Conservation (phyloP, 495 filamentous ascomycete genomes). For the Durotheca rogersii region DNA sequence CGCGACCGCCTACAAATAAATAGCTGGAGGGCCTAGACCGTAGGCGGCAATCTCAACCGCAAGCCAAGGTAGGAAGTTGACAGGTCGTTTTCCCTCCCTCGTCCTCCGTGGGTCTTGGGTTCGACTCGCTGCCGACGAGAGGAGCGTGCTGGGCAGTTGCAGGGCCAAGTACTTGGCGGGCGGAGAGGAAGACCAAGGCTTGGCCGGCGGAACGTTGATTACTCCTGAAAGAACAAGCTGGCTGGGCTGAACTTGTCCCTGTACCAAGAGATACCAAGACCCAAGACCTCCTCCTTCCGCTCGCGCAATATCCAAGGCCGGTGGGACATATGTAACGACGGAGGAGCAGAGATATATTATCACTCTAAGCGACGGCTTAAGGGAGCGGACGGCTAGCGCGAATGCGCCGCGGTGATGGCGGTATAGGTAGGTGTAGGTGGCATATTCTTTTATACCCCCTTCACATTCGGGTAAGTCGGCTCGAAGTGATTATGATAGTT, state of each 20-base stretch:
- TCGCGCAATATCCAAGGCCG: constrained; percentile 6
- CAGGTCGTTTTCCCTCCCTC: background rate
- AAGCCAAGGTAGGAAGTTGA: background rate
- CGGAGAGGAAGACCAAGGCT: constrained; percentile 41
- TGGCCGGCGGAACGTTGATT: constrained; percentile 32
- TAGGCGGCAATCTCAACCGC: too few species aligned
- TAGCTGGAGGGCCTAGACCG: too few species aligned
- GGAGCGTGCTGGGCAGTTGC: constrained; percentile 13
- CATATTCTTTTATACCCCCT: too few species aligned
- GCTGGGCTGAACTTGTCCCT: constrained; percentile 14
- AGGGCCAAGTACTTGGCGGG: constrained; percentile 40
- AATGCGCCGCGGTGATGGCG: too few species aligned
- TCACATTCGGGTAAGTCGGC: too few species aligned
- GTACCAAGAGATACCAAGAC: constrained; percentile 15
- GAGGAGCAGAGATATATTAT: constrained; percentile 7
- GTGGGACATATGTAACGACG: background rate
- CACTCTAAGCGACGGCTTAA: too few species aligned
- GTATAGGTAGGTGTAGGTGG: too few species aligned
- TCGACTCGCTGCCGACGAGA: constrained; percentile 25
- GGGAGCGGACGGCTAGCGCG: too few species aligned
- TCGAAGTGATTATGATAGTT: too few species aligned
- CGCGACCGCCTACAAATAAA: too few species aligned
- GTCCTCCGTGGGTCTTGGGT: too few species aligned
- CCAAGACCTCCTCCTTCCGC: constrained; percentile 29
- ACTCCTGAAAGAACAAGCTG: constrained; percentile 11